phyloP scores from a whole-genome alignment of 345 rosid species.

The Brassica carinata region DNA sequence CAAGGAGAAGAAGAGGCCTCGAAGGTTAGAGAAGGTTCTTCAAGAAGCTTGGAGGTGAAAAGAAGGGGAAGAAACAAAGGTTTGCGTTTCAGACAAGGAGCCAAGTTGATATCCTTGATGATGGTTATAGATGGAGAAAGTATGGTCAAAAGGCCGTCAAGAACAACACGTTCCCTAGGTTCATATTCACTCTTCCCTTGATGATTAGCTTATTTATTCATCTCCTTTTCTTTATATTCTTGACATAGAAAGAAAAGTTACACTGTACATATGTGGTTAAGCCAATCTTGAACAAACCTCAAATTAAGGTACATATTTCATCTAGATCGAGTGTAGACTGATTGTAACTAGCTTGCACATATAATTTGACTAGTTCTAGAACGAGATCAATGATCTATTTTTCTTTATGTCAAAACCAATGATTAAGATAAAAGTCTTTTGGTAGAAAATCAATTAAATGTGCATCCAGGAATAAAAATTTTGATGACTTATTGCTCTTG shows the following conservation, averaged over 20 bases:
- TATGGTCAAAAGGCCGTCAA: conserved; percentile 88
- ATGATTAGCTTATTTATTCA: background rate
- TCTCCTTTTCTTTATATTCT: background rate
- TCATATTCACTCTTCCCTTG: background rate
- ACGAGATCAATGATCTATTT: background rate
- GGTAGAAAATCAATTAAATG: background rate
- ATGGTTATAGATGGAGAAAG: conserved; percentile 94
- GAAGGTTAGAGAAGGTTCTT: conserved; percentile 34
- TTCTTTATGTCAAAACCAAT: background rate
- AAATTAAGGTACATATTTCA: background rate
- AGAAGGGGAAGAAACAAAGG: conserved; percentile 63
- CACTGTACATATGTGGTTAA: background rate
- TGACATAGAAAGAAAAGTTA: background rate
- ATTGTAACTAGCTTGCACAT: background rate
- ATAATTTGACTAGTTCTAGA: background rate
- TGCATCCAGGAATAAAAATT: background rate
- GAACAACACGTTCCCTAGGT: conserved; percentile 72
- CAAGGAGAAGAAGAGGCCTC: conserved; percentile 18
- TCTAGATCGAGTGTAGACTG: background rate
- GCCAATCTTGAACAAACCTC: background rate
- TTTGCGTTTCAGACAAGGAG: conserved; percentile 87
- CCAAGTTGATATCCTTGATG: conserved; percentile 88
- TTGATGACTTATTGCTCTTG: background rate
- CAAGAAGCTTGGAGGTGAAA: conserved; percentile 36
- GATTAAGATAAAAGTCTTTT: background rate